Conservation (phyloP, 1,284 basidiomycete species). For the Gomphus bonarii region DNA sequence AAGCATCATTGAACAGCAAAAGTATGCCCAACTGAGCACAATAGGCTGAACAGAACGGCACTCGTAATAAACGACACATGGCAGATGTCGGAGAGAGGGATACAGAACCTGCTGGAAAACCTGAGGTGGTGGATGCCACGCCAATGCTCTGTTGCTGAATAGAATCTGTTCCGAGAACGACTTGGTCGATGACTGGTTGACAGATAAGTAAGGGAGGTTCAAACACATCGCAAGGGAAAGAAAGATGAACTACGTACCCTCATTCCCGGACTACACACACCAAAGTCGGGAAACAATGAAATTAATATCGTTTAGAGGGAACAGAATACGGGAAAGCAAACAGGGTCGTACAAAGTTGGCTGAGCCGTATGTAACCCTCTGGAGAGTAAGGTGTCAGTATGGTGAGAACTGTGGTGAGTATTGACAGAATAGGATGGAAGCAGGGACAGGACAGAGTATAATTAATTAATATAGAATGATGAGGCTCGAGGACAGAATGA, state of each 20-base stretch:
- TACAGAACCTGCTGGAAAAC: slow-evolving; percentile 19
- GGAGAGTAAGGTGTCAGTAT: background rate
- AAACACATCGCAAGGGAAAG: background rate
- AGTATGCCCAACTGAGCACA: no score
- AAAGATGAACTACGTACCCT: no score
- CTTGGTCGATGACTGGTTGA: slow-evolving; percentile 23
- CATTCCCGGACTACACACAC: no score
- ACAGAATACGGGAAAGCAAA: background rate
- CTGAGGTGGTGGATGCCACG: slow-evolving; percentile 26
- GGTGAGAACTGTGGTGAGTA: no score
- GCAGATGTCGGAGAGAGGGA: background rate
- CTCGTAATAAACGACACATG: no score
- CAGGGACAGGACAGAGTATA: no score
- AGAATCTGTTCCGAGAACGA: slow-evolving; percentile 18
- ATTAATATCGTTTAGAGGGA: background rate
- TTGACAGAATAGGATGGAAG: no score
- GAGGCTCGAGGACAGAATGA: background rate
- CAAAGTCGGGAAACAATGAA: background rate
- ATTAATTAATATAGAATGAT: background rate
- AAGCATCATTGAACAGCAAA: no score
- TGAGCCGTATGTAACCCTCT: slow-evolving; percentile 39
- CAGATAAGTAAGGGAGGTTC: background rate
- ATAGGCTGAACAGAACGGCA: no score
- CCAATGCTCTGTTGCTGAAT: slow-evolving; percentile 32
- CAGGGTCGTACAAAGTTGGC: slow-evolving; percentile 33